phyloP scores from a whole-genome alignment of 2,329 filamentous ascomycete genomes.

The Sphaerulina vaccinii region DNA sequence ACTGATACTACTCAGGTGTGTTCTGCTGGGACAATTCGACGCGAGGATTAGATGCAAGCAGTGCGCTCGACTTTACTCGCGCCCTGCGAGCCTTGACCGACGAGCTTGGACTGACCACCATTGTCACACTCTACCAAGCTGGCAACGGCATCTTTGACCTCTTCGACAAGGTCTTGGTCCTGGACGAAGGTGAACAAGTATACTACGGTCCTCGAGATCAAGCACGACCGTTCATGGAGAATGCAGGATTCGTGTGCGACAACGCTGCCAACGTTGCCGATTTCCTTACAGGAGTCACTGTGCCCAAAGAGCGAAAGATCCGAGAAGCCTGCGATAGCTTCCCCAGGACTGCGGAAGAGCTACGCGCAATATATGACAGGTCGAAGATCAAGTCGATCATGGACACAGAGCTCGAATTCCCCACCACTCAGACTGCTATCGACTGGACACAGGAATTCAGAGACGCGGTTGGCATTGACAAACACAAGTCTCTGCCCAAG shows the following conservation, averaged over 20 bases:
- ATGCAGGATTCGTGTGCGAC: slow-evolving; percentile 61
- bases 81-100: slow-evolving; percentile 65
- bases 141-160: slow-evolving; percentile 68
- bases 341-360: slow-evolving; percentile 45
- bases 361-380: slow-evolving; percentile 53
- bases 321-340: slow-evolving; percentile 46
- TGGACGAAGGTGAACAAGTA: slow-evolving; percentile 65
- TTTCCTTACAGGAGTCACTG: slow-evolving; percentile 64
- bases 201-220: slow-evolving; percentile 62
- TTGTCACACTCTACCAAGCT: slow-evolving; percentile 68
- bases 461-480: slow-evolving; percentile 54
- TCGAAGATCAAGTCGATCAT: slow-evolving; percentile 53
- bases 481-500: slow-evolving; percentile 54
- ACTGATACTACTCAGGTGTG: no score
- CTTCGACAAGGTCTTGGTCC: slow-evolving; percentile 68
- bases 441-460: slow-evolving; percentile 55
- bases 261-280: slow-evolving; percentile 65
- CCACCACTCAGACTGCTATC: slow-evolving; percentile 50
- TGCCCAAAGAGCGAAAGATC: slow-evolving; percentile 51
- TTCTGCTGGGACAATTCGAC: slow-evolving; percentile 69
- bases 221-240: slow-evolving; percentile 64
- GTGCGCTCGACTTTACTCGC: slow-evolving; percentile 54
- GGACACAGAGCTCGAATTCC: slow-evolving; percentile 58
- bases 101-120: slow-evolving; percentile 57
- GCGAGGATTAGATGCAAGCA: slow-evolving; percentile 64